Evolutionary conservation across 768 basidiomycete genomes (phyloP).

Genomic region (Termitomyces sp.): DNA sequence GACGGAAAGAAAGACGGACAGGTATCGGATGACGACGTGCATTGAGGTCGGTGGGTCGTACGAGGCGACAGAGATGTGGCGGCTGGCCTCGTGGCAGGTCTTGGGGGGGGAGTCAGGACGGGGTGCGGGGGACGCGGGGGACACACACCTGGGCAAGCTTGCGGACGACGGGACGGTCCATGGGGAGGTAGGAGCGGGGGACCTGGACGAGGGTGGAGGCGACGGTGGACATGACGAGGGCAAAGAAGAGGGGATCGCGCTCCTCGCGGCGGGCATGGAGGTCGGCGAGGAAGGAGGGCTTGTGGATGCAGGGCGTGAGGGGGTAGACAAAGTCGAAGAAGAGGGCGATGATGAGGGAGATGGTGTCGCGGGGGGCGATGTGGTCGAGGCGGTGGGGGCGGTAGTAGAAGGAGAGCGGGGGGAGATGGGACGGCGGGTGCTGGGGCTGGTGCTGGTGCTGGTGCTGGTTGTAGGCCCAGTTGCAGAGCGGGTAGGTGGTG

Average conservation of each 20-base stretch:
- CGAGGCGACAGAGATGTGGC: conserved; percentile 72
- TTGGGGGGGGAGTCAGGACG: conserved; percentile 20
- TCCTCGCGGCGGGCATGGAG: conserved; percentile 76
- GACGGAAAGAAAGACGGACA: conserved; percentile 44
- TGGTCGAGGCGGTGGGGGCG: conserved; percentile 76
- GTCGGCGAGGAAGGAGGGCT: conserved; percentile 90
- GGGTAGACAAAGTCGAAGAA: conserved; percentile 96
- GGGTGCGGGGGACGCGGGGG: background rate
- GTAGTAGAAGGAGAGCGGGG: conserved; percentile 69
- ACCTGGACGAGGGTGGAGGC: conserved; percentile 86
- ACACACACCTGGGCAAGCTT: conserved; percentile 62
- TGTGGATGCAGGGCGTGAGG: conserved; percentile 86
- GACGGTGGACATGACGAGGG: conserved; percentile 84
- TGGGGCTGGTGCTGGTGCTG: conserved; percentile 53
- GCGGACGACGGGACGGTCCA: conserved; percentile 80
- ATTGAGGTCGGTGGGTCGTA: conserved; percentile 82
- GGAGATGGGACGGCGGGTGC: conserved; percentile 36
- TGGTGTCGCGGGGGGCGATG: conserved; percentile 75
- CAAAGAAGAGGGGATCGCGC: conserved; percentile 84
- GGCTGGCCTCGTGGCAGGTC: conserved; percentile 76
- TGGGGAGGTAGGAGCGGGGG: conserved; percentile 81
- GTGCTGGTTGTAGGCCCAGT: conserved; percentile 69
- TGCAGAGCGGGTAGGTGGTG: conserved; percentile 60
- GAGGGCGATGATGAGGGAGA: conserved; percentile 76
- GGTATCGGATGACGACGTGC: conserved; percentile 84